Base-by-base conservation (phyloP, 768 basidiomycete species). In the Mycena latifolia region DNA sequence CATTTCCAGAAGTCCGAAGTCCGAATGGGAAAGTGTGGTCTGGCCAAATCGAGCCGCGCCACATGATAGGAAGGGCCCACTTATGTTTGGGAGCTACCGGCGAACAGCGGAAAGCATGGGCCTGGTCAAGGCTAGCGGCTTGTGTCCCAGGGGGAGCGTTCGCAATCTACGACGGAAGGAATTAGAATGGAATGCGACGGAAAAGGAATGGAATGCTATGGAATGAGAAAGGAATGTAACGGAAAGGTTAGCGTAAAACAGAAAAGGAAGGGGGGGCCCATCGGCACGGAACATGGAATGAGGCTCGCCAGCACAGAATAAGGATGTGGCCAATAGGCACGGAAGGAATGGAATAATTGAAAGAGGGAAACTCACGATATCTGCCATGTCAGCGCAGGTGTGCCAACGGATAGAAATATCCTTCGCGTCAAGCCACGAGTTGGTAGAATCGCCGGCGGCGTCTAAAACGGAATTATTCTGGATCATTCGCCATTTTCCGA, bases 121-220 rank as follows among this genome's bases (percentile, higher is more conserved):
- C 45, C 37, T 51, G 48, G 33, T 75, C 71, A 0, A 72, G 39
- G 3, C 64, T 57, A 0, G 69, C 73, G 9, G 57, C 73, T 35
- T 74, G 70, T 1, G 74, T 67, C 4, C 74, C 74, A 15, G 65
- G 56, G 17, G 72, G 68, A 7, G 72, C 65, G 8, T 33, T 45
- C 2, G 72, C 54, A 8, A 75, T 55, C 72, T 73, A n/a, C n/a
- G n/a, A n/a, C n/a, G n/a, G n/a, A n/a, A n/a, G n/a, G n/a, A n/a
- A n/a, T n/a, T n/a, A n/a, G n/a, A n/a, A n/a, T n/a, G n/a, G n/a
- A n/a, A n/a, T n/a, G n/a, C n/a, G n/a, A n/a, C n/a, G n/a, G n/a
- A n/a, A n/a, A n/a, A n/a, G n/a, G n/a, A n/a, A n/a, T n/a, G n/a
- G n/a, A n/a, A n/a, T n/a, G n/a, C n/a, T n/a, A n/a, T n/a, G n/a